Conservation (phyloP, 805 yeast genomes). For the Sugiyamaella americana region DNA sequence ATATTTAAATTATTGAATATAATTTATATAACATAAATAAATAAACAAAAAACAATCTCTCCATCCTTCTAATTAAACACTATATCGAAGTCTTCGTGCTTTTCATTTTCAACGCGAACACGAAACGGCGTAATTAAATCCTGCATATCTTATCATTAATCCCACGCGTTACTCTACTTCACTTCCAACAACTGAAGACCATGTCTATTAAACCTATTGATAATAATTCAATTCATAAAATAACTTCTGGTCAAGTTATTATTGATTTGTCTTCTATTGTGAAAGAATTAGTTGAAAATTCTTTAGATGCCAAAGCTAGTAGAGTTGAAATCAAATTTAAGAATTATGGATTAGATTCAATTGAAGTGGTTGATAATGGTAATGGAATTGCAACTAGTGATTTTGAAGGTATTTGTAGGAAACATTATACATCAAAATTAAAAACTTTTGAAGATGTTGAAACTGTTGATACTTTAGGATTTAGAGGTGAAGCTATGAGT, state of each 20-base stretch:
- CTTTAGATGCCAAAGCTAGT: slow-evolving; percentile 71
- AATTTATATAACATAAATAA: too few relatives aligned
- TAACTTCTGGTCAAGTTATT: slow-evolving; percentile 93
- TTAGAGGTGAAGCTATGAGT: slow-evolving; percentile 65
- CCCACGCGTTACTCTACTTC: too few relatives aligned
- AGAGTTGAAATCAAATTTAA: slow-evolving; percentile 61
- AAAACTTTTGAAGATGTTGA: slow-evolving; percentile 34
- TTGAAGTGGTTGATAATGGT: slow-evolving; percentile 75
- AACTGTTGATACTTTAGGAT: slow-evolving; percentile 48
- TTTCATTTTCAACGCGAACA: too few relatives aligned
- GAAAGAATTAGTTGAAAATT: slow-evolving; percentile 82
- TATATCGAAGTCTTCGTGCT: too few relatives aligned
- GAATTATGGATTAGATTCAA: slow-evolving; percentile 65
- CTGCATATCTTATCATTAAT: too few relatives aligned
- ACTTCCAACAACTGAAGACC: too few relatives aligned
- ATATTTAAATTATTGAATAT: too few relatives aligned
- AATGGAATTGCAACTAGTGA: slow-evolving; percentile 52
- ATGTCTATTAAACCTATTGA: slow-evolving; percentile 37
- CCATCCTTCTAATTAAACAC: too few relatives aligned
- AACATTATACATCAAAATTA: slow-evolving; percentile 54
- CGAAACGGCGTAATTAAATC: too few relatives aligned
- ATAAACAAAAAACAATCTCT: too few relatives aligned
- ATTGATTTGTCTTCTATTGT: slow-evolving; percentile 68
- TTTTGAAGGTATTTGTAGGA: slow-evolving; percentile 41
- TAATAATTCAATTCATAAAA: slow-evolving; percentile 54